These are phyloP conservation scores for Geotrichum reessii DNA, from an alignment of 1,139 yeast species.

Conservation along the genomic window DNA sequence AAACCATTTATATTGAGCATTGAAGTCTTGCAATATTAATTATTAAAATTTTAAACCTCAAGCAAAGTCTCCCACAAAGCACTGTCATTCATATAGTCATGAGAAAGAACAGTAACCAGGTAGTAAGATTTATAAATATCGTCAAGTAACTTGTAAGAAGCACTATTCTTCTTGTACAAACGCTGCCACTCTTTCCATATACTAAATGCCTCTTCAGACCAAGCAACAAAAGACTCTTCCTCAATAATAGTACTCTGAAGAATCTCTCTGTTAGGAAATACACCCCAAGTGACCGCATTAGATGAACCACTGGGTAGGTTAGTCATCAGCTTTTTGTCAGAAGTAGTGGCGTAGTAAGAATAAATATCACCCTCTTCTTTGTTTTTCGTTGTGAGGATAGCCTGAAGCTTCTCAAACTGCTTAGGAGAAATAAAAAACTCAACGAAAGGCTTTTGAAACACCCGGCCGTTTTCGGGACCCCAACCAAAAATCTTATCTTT, in stretches of 20 bases:
- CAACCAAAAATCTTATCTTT: conserved; percentile 88
- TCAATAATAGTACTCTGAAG: conserved; percentile 86
- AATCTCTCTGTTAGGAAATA: conserved; percentile 79
- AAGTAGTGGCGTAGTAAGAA: conserved; percentile 70
- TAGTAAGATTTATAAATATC: conserved; percentile 57
- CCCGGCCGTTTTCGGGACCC: conserved; percentile 88
- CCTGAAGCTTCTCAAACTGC: conserved; percentile 58
- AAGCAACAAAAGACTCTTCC: conserved; percentile 79
- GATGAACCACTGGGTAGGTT: conserved; percentile 50
- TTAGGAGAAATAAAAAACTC: conserved; percentile 73
- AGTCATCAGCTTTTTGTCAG: conserved; percentile 50
- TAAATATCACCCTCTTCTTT: conserved; percentile 38
- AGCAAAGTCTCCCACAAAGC: conserved; percentile 69
- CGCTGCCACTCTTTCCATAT: conserved; percentile 92
- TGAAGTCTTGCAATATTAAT: no score
- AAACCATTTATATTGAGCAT: no score
- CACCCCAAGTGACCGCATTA: conserved; percentile 95
- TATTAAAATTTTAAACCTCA: not conserved
- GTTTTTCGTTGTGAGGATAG: conserved; percentile 41
- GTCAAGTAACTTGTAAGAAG: conserved; percentile 61
- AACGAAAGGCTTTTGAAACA: conserved; percentile 89
- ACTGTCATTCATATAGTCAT: conserved; percentile 67
- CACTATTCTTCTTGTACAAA: conserved; percentile 55
- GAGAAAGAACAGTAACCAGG: conserved; percentile 79
- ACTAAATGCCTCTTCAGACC: conserved; percentile 91